Conservation (phyloP, 2,329 filamentous ascomycete genomes). For the Beauveria sp. region DNA sequence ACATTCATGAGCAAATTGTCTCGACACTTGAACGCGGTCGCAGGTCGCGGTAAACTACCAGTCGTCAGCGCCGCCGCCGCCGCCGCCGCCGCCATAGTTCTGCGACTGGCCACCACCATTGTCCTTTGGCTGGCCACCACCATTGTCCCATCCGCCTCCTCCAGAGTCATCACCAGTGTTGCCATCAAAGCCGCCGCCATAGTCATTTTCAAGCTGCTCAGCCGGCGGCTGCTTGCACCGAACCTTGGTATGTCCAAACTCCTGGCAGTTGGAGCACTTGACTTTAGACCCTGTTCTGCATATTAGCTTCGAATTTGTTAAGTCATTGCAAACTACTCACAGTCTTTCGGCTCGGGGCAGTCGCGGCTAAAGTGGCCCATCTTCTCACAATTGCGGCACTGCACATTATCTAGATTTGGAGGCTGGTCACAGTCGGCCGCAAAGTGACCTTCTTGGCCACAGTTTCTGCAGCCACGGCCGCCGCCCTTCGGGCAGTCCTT, state of each 20-base stretch:
- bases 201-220: slow-evolving; percentile 10
- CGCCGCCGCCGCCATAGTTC: neutral
- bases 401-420: slow-evolving; percentile 37
- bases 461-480: slow-evolving; percentile 52
- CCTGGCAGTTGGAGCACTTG: slow-evolving; percentile 30
- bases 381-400: slow-evolving; percentile 54
- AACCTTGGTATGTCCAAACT: slow-evolving; percentile 32
- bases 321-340: slow-evolving; percentile 19
- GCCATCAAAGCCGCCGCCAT: slow-evolving; percentile 1
- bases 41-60: neutral
- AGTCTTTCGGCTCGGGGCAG: slow-evolving; percentile 47
- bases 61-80: neutral
- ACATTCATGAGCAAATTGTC: too few relatives aligned
- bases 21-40: neutral
- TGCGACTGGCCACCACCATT: neutral
- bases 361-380: slow-evolving; percentile 56
- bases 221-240: slow-evolving; percentile 26
- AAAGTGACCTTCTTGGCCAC: slow-evolving; percentile 54
- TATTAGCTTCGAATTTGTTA: slow-evolving; percentile 13
- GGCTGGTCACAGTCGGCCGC: slow-evolving; percentile 42
- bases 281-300: slow-evolving; percentile 30
- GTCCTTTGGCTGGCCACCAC: neutral
- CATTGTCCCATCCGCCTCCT: neutral
- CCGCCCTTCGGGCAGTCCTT: slow-evolving; percentile 57
- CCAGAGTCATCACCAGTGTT: neutral